These are phyloP conservation scores for Metschnikowia continentalis DNA, from an alignment of 805 yeast species.

Conservation along the genomic window DNA sequence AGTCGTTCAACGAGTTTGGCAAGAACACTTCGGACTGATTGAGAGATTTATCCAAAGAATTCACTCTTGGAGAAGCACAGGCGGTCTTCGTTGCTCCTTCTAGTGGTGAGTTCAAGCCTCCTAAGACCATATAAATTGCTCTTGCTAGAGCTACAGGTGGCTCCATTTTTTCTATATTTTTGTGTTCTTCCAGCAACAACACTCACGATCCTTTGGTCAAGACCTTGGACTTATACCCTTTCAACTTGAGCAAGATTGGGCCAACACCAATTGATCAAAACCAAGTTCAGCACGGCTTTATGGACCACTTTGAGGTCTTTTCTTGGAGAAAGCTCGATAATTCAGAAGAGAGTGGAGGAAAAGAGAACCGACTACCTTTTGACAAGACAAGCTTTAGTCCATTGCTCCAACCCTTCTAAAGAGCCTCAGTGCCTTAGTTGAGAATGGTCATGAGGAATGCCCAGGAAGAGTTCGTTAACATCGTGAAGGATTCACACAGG, in stretches of 20 bases:
- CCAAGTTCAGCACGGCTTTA: slow-evolving; percentile 66
- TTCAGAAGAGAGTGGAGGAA: slow-evolving; percentile 71
- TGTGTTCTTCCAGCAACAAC: slow-evolving; percentile 35
- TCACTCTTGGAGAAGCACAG: slow-evolving; percentile 45
- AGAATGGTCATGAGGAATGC: slow-evolving; percentile 75
- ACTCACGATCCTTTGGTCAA: slow-evolving; percentile 49
- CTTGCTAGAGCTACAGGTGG: slow-evolving; percentile 69
- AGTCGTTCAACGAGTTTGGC: too few relatives aligned
- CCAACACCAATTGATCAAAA: slow-evolving; percentile 69
- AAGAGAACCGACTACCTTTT: slow-evolving; percentile 77
- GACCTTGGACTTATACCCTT: slow-evolving; percentile 63
- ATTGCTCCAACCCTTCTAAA: slow-evolving; percentile 43
- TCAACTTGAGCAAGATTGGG: slow-evolving; percentile 70
- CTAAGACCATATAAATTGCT: slow-evolving; percentile 81
- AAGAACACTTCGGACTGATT: too few relatives aligned
- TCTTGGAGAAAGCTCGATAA: slow-evolving; percentile 58
- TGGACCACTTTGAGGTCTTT: slow-evolving; percentile 57
- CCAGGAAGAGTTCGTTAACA: slow-evolving; percentile 86
- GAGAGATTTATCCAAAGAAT: too few relatives aligned
- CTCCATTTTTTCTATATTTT: too few relatives aligned
- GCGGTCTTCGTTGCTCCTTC: slow-evolving; percentile 50
- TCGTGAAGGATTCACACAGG: slow-evolving; percentile 69
- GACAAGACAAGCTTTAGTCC: slow-evolving; percentile 49
- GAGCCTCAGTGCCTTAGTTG: slow-evolving; percentile 52
- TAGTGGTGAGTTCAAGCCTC: slow-evolving; percentile 48